A percentile compares a stretch with the other conserved stretches of the same genome.
Evolutionary conservation across 805 yeast species (phyloP).

Genomic region (Metahyphopichia silvanorum): DNA sequence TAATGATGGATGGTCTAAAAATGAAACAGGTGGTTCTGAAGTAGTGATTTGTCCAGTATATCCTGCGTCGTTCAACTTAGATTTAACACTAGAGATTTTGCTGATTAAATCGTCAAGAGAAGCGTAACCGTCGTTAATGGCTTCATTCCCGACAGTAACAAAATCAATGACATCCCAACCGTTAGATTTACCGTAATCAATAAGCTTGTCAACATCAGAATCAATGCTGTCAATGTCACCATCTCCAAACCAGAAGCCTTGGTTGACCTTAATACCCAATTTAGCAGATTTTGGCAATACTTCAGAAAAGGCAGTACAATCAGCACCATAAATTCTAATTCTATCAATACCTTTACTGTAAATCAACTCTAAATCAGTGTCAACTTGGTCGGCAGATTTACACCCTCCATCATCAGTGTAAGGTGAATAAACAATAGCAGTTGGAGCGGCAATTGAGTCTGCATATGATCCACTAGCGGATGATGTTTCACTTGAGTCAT

Average conservation of each 20-base stretch:
- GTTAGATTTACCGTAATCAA: slow-evolving; percentile 44
- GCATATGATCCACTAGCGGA: slow-evolving; percentile 10
- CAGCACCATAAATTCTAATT: slow-evolving; percentile 83
- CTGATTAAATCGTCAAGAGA: slow-evolving; percentile 58
- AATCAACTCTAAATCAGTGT: slow-evolving; percentile 57
- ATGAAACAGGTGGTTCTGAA: slow-evolving; percentile 85
- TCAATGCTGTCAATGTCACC: slow-evolving; percentile 72
- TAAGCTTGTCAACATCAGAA: slow-evolving; percentile 49
- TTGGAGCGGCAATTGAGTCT: slow-evolving; percentile 41
- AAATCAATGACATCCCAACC: slow-evolving; percentile 74
- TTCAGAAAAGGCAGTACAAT: slow-evolving; percentile 67
- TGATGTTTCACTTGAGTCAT: slow-evolving; percentile 11
- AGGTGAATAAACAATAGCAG: slow-evolving; percentile 73
- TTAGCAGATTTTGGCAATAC: slow-evolving; percentile 57
- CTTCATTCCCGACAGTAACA: slow-evolving; percentile 88
- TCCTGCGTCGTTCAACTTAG: slow-evolving; percentile 61
- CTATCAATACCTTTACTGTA: slow-evolving; percentile 57
- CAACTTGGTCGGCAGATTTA: slow-evolving; percentile 54
- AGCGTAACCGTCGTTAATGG: slow-evolving; percentile 60
- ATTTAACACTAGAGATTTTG: slow-evolving; percentile 65
- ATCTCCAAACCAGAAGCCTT: slow-evolving; percentile 78
- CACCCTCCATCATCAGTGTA: slow-evolving; percentile 68
- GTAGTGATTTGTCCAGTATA: slow-evolving; percentile 76
- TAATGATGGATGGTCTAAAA: slow-evolving; percentile 57
- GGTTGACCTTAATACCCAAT: slow-evolving; percentile 72